Conservation (phyloP, 768 basidiomycete genomes). For the Pilatotrama ljubarskyi region DNA sequence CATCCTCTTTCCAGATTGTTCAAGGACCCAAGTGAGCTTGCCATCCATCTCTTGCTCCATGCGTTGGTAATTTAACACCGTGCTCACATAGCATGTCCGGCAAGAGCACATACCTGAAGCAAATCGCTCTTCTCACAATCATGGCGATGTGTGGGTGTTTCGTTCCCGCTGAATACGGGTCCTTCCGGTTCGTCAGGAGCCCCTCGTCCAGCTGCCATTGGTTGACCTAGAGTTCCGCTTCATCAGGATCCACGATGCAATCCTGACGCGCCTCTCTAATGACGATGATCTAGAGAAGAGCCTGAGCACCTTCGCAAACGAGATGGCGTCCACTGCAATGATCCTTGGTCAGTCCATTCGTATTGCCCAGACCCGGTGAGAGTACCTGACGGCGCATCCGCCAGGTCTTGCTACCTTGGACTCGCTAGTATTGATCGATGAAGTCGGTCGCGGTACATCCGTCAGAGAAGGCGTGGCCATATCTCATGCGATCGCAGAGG, state of each 20-base stretch:
- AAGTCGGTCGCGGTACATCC: slow-evolving; percentile 90
- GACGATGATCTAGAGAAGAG: slow-evolving; percentile 91
- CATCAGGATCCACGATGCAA: slow-evolving; percentile 72
- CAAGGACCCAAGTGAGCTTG: slow-evolving; percentile 81
- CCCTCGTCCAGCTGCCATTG: no score
- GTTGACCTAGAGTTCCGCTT: neutral
- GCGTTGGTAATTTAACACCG: neutral
- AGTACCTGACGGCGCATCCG: neutral
- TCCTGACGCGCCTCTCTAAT: slow-evolving; percentile 88
- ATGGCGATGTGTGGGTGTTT: slow-evolving; percentile 92
- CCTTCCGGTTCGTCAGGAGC: slow-evolving; percentile 68
- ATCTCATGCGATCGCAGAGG: slow-evolving; percentile 82
- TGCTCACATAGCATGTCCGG: slow-evolving; percentile 61
- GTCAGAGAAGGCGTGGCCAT: slow-evolving; percentile 81
- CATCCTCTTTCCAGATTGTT: slow-evolving; percentile 86
- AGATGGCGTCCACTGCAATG: slow-evolving; percentile 93
- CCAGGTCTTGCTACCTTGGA: slow-evolving; percentile 68
- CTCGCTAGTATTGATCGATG: slow-evolving; percentile 86
- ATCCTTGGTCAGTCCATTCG: slow-evolving; percentile 61
- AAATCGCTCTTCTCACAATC: slow-evolving; percentile 78
- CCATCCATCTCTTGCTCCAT: neutral
- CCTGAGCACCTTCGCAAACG: slow-evolving; percentile 91
- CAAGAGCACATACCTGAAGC: slow-evolving; percentile 91
- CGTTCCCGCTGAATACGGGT: slow-evolving; percentile 92
- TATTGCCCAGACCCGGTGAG: no score